Percentiles rank a stretch among this genome's conserved stretches.
Evolutionary conservation across 106 monocot species (phyloP).

Genomic region (Dioscorea alata): DNA sequence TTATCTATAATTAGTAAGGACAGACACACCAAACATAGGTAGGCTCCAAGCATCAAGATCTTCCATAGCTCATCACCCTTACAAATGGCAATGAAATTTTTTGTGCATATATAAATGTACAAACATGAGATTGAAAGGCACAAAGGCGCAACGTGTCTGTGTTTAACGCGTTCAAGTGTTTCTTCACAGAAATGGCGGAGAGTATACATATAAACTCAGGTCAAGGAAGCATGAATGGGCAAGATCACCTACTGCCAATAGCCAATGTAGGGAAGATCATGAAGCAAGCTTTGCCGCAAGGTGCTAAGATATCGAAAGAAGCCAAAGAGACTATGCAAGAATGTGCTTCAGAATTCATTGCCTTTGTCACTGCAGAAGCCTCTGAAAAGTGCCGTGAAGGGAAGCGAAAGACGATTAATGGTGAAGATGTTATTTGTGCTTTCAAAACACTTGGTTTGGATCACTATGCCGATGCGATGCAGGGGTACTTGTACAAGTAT

Average conservation of each 20-base stretch:
- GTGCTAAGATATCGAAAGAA: constrained; percentile 16
- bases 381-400: constrained; percentile 26
- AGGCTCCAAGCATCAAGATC: constrained; percentile 6
- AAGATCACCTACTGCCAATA: constrained; percentile 12
- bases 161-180: neutral
- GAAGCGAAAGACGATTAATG: constrained; percentile 29
- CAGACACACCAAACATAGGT: constrained; percentile 5
- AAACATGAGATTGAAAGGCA: neutral
- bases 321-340: constrained; percentile 20
- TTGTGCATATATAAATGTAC: neutral
- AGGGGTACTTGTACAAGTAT: neutral
- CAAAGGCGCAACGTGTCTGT: neutral
- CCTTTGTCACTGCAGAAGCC: constrained; percentile 19
- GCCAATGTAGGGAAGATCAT: constrained; percentile 13
- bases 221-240: neutral
- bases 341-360: constrained; percentile 12
- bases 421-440: neutral
- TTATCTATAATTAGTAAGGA: neutral
- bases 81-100: neutral
- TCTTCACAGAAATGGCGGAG: neutral
- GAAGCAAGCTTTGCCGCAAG: constrained; percentile 10
- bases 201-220: neutral
- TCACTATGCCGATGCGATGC: neutral
- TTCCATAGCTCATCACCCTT: neutral
- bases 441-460: neutral